phyloP scores from a whole-genome alignment of 257 asterid species.

The Ophiorrhiza pumila region DNA sequence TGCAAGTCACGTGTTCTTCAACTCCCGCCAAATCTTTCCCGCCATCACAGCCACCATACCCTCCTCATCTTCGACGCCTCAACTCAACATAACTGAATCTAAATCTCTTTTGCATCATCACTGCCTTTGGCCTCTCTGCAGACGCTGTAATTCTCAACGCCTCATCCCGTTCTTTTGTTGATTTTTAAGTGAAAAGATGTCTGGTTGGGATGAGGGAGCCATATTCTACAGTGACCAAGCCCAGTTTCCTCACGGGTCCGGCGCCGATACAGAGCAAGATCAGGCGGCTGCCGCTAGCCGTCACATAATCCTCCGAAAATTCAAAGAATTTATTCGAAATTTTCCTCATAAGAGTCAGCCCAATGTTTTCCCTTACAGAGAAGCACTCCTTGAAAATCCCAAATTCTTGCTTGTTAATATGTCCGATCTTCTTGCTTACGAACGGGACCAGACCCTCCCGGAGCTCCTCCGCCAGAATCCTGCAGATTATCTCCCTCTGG shows the following conservation, averaged over 20 bases:
- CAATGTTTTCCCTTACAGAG: conserved; percentile 85
- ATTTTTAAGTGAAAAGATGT: conserved; percentile 35
- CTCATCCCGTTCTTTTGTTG: too few species aligned
- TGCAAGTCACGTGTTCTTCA: conserved; percentile 24
- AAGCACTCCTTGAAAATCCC: conserved; percentile 73
- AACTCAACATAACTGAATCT: background rate
- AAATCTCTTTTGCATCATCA: background rate
- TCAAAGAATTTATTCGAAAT: conserved; percentile 87
- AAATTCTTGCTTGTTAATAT: conserved; percentile 58
- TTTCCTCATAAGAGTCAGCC: conserved; percentile 78
- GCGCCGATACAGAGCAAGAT: conserved; percentile 41
- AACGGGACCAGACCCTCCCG: conserved; percentile 74
- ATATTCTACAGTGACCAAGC: conserved; percentile 91
- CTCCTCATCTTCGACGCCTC: background rate
- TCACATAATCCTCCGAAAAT: conserved; percentile 70
- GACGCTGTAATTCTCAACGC: background rate
- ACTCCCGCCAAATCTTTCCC: conserved; percentile 81
- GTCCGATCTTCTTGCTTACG: conserved; percentile 88
- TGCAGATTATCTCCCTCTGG: conserved; percentile 87
- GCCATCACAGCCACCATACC: conserved; percentile 34
- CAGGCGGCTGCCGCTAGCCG: conserved; percentile 50
- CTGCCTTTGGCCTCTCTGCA: background rate
- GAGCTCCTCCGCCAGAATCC: conserved; percentile 83
- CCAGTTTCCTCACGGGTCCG: conserved; percentile 72
- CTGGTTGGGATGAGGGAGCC: conserved; percentile 98